A percentile compares a stretch with the other conserved stretches of the same genome.
Evolutionary conservation across 2,329 filamentous ascomycete genomes (phyloP).

Genomic region (Nothophoma quercina): DNA sequence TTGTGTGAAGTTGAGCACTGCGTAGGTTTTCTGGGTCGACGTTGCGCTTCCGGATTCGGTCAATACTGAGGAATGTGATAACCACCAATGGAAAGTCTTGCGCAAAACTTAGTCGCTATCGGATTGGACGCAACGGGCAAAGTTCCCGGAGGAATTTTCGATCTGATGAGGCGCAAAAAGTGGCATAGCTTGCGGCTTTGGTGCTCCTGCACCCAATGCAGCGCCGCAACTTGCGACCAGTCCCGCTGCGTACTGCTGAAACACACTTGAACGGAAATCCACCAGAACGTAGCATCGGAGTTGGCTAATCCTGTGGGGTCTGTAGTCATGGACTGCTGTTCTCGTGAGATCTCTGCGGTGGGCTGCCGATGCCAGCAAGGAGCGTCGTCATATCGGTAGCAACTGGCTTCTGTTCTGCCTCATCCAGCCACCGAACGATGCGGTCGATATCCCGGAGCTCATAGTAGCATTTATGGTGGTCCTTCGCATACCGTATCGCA

Average conservation of each 20-base stretch:
- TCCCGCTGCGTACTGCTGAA: conserved; percentile 16
- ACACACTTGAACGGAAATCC: conserved; percentile 2
- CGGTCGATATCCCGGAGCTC: conserved; percentile 24
- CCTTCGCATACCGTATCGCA: conserved; percentile 32
- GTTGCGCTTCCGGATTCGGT: conserved; percentile 18
- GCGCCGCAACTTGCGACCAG: conserved; percentile 5
- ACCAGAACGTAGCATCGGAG: conserved; percentile 9
- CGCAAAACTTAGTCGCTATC: conserved; percentile 4
- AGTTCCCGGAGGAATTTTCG: neutral
- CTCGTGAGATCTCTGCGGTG: neutral
- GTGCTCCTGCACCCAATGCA: conserved; percentile 13
- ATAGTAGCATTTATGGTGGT: conserved; percentile 33
- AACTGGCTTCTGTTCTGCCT: conserved; percentile 4
- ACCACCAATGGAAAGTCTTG: conserved; percentile 9
- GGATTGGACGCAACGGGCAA: conserved; percentile 10
- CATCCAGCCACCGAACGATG: conserved; percentile 28
- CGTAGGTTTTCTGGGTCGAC: conserved; percentile 7
- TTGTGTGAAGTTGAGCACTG: conserved; percentile 15
- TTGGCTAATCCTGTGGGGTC: neutral
- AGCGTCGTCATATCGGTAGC: conserved; percentile 4
- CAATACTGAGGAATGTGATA: conserved; percentile 15
- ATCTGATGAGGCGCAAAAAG: conserved; percentile 4
- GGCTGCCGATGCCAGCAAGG: neutral
- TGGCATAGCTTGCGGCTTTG: neutral
- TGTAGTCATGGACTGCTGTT: conserved; percentile 7